Evolutionary conservation across 2,329 filamentous ascomycete genomes (phyloP).

Genomic region (Botrytis hyacinthi): DNA sequence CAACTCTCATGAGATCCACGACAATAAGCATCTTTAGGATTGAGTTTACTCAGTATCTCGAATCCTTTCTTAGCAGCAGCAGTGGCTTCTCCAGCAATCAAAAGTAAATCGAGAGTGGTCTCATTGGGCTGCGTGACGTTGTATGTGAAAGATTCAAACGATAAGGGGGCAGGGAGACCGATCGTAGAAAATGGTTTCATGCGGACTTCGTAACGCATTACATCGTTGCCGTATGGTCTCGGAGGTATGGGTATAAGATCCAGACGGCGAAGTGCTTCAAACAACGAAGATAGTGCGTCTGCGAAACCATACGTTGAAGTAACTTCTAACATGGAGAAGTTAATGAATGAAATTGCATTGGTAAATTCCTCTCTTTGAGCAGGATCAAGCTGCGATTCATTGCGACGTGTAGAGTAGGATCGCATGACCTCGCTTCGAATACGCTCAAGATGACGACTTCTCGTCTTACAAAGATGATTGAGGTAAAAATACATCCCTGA

Average conservation of each 20-base stretch:
- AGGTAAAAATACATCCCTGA: constrained; percentile 91
- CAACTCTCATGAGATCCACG: constrained; percentile 60
- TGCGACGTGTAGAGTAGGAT: constrained; percentile 24
- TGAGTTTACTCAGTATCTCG: constrained; percentile 54
- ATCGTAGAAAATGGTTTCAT: constrained; percentile 68
- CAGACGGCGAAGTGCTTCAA: constrained; percentile 47
- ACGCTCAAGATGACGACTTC: constrained; percentile 62
- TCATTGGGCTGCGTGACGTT: constrained; percentile 45
- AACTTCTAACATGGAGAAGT: constrained; percentile 62
- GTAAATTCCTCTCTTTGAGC: constrained; percentile 42
- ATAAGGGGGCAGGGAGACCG: constrained; percentile 55
- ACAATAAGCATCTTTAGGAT: constrained; percentile 53
- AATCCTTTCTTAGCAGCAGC: constrained; percentile 50
- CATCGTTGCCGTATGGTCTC: constrained; percentile 55
- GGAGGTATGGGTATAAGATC: constrained; percentile 42
- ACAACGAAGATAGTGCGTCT: constrained; percentile 51
- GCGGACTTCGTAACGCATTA: constrained; percentile 62
- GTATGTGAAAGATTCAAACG: constrained; percentile 51
- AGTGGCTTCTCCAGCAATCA: constrained; percentile 39
- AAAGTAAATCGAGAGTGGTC: constrained; percentile 37
- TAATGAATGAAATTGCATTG: constrained; percentile 54
- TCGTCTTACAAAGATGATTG: constrained; percentile 67
- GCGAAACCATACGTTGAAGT: constrained; percentile 57
- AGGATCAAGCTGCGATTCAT: constrained; percentile 19
- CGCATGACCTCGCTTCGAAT: constrained; percentile 63